phyloP scores from a whole-genome alignment of 2,329 filamentous ascomycete genomes.

The Penicillium sp. region DNA sequence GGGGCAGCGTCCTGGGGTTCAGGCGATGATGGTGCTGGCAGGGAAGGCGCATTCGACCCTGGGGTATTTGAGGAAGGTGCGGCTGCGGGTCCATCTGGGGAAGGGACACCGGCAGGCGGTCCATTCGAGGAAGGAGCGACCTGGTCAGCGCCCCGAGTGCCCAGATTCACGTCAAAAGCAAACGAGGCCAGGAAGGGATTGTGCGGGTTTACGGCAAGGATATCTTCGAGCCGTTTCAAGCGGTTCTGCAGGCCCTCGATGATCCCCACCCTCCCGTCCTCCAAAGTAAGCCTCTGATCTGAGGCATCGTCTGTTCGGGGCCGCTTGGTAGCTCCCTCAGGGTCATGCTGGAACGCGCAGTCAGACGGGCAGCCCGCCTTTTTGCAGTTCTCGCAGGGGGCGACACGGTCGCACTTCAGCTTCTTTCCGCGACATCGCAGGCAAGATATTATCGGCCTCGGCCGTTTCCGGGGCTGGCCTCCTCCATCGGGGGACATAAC shows the following conservation, averaged over 20 bases:
- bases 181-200: background rate
- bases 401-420: conserved; percentile 30
- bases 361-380: conserved; percentile 22
- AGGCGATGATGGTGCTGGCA: background rate
- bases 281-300: background rate
- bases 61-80: background rate
- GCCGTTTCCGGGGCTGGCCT: conserved; percentile 23
- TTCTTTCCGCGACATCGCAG: conserved; percentile 33
- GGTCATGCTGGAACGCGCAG: conserved; percentile 25
- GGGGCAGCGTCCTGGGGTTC: too few relatives aligned
- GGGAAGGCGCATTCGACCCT: background rate
- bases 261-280: background rate
- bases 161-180: background rate
- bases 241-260: background rate
- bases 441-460: conserved; percentile 31
- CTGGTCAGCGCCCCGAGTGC: background rate
- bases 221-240: background rate
- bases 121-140: background rate
- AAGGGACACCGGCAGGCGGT: background rate
- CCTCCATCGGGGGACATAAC: background rate
- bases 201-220: background rate
- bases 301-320: background rate
- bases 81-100: background rate
- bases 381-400: conserved; percentile 31
- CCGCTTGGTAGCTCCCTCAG: background rate